These are phyloP conservation scores for Dispira simplex DNA, from an alignment of 192 early-diverging fungal species.

Conservation along the genomic window DNA sequence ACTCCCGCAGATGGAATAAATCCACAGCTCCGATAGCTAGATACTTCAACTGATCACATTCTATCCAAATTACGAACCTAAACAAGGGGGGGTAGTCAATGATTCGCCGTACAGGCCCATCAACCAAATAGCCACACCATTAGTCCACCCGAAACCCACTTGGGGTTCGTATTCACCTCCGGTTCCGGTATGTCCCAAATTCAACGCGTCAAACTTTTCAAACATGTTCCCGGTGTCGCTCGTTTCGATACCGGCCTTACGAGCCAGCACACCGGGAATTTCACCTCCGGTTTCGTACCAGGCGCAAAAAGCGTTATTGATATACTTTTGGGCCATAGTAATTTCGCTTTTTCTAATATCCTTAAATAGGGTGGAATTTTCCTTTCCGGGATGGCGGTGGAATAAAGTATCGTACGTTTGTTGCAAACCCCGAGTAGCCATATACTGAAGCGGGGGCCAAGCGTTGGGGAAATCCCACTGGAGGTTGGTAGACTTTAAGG, in stretches of 20 bases:
- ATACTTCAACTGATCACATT: too few species aligned
- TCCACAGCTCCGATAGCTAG: too few species aligned
- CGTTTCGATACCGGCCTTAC: constrained; percentile 13
- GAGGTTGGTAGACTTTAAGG: constrained; percentile 34
- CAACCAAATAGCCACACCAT: constrained; percentile 49
- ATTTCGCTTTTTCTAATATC: constrained; percentile 13
- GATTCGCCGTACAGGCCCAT: constrained; percentile 27
- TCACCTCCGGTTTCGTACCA: constrained; percentile 54
- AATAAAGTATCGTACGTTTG: neutral
- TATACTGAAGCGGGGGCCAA: constrained; percentile 52
- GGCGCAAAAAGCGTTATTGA: constrained; percentile 40
- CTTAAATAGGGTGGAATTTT: neutral
- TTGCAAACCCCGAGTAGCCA: constrained; percentile 31
- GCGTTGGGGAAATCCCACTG: constrained; percentile 64
- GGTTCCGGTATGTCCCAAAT: constrained; percentile 27
- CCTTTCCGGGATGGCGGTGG: too few species aligned
- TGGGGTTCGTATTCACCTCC: constrained; percentile 59
- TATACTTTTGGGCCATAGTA: constrained; percentile 31
- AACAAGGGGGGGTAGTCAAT: constrained; percentile 14
- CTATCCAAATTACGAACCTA: neutral
- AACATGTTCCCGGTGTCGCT: constrained; percentile 53
- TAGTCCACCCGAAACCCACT: constrained; percentile 66
- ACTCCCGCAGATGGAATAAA: too few species aligned
- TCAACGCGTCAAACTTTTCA: constrained; percentile 52
- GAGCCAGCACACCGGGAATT: constrained; percentile 26